These are phyloP conservation scores for Perkinsus chesapeaki DNA, from an alignment of 169 alveolate species.

Conservation along the genomic window DNA sequence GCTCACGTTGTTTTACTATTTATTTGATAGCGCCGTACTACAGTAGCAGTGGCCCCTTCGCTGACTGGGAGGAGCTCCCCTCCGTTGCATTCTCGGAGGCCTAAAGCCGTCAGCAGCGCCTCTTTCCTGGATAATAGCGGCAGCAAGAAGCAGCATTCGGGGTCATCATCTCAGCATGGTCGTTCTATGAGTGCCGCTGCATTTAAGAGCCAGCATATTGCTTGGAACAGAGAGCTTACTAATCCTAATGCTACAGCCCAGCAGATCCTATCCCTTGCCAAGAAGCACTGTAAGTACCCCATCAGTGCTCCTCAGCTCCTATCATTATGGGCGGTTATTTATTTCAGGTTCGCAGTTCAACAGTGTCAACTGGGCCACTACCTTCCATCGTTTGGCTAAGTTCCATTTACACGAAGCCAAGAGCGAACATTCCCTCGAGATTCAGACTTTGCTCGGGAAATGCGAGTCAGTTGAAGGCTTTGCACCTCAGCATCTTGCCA, in stretches of 20 bases:
- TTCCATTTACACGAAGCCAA: background rate
- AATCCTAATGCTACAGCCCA: background rate
- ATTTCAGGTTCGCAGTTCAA: background rate
- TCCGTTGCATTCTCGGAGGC: background rate
- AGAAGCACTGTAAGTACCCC: background rate
- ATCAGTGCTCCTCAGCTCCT: background rate
- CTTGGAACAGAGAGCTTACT: background rate
- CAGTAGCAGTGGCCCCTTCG: background rate
- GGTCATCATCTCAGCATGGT: background rate
- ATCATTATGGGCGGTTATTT: background rate
- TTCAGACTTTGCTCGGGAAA: constrained; percentile 1
- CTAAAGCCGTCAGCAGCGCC: constrained; percentile 2
- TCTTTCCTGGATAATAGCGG: background rate
- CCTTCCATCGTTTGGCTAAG: background rate
- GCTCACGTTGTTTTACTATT: background rate
- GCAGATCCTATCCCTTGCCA: background rate
- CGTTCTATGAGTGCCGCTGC: background rate
- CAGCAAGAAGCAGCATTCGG: background rate
- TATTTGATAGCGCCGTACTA: background rate
- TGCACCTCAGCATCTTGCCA: background rate
- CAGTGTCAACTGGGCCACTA: background rate
- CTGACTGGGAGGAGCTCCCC: background rate
- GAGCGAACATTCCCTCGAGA: background rate
- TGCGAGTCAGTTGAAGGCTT: background rate
- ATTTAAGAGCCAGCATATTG: background rate